Conservation (phyloP, 495 filamentous ascomycete species). For the Letharia lupina region DNA sequence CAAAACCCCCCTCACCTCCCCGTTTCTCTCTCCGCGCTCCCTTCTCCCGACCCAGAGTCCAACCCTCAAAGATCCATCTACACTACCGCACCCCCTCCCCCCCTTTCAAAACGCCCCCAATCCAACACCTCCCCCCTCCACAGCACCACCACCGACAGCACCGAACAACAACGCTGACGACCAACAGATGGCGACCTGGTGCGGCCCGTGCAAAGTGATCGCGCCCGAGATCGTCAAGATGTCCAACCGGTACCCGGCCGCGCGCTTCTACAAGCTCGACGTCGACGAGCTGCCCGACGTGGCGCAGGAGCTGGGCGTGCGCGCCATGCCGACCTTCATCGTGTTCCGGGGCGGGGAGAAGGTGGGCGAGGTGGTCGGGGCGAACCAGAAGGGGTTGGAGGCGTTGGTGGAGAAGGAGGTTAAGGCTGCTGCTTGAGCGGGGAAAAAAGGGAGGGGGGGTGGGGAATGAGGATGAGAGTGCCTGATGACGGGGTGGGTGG, state of each 20-base stretch:
- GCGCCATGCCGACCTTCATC: conserved; percentile 92
- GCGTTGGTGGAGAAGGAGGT: conserved; percentile 1
- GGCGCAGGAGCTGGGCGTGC: conserved; percentile 39
- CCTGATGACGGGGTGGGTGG: neutral
- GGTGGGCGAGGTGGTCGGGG: conserved; percentile 68
- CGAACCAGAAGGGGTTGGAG: conserved; percentile 57
- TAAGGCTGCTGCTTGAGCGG: neutral
- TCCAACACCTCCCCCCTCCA: no score
- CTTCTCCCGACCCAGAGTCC: neutral
- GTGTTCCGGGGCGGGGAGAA: conserved; percentile 72
- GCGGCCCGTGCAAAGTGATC: conserved; percentile 90
- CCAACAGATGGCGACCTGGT: conserved; percentile 66
- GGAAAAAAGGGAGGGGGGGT: no score
- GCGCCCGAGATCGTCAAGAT: conserved; percentile 58
- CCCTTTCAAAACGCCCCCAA: neutral
- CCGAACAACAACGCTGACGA: no score
- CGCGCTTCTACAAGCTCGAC: conserved; percentile 85
- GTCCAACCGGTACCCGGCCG: conserved; percentile 43
- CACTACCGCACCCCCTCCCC: neutral
- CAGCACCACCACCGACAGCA: no score
- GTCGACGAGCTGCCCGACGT: conserved; percentile 70
- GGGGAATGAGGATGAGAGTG: neutral
- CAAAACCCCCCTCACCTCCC: neutral
- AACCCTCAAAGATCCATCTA: neutral
- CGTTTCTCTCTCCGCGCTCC: neutral